Base-by-base conservation (phyloP, 495 filamentous ascomycete genomes). In the Margaritispora aquatica region DNA sequence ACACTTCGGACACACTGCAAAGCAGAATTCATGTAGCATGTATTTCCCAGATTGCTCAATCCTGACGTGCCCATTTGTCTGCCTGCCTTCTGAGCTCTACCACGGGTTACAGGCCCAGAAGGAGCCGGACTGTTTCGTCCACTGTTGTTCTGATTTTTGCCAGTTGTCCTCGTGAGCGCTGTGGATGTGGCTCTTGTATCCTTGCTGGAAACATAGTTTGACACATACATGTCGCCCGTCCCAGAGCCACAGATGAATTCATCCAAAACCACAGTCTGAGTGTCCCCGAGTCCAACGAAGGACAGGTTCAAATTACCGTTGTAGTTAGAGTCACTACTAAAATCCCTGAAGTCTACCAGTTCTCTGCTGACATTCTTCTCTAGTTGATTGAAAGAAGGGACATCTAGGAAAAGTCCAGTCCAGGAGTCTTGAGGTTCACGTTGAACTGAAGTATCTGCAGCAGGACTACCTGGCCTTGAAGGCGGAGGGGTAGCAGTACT, bases 11-110 rank as follows among this genome's bases (percentile, higher is more conserved):
- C 79, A 68, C 94, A 97, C 69, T 98, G 94, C 52, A 97, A 73
- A 21, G 95, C 94, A 17, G 94, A 96, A 72, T 97, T 97, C 90
- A 97, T 96, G 71, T 97, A 98, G 73, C 94, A 98, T 0, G 94
- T 97, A 65, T 98, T 98, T 19, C 94, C 94, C 24, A 97, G 73
- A 66, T 98, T 98, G 55, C 81, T 84, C 48, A 98, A 73, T 26
- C 94, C 94, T 46, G 90, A 88, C 26, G 80, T 86, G 17, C 92
- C 92, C 26, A 81, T 73, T 13, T 80, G 78, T 52, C 86, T 82
- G 1, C 85, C 87, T 56, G 80, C 80, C 57, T 79, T 80, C 58
- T 84, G 81, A 1, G 82, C 73, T 51, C 89, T 78, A 54, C 90
- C 88, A 54, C 89, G 76, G 0, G 87, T 88, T 34, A 88, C 74